Percentiles rank a stretch among this genome's conserved stretches.
These are phyloP conservation scores for Penicillium riverlandense DNA, from an alignment of 495 filamentous ascomycete species.

Conservation along the genomic window DNA sequence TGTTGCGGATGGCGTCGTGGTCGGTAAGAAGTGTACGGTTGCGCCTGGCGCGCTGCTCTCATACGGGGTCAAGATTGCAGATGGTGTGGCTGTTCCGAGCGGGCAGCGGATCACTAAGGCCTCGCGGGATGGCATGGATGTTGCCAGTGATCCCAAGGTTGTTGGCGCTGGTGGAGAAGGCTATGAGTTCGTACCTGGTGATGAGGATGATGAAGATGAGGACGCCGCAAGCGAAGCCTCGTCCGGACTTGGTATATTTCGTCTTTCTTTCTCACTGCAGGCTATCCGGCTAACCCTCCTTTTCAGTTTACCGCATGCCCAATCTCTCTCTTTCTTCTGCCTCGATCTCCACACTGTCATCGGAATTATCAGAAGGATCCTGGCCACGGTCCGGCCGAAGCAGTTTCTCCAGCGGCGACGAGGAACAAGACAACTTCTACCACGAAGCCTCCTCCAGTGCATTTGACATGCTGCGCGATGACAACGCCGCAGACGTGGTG, in stretches of 20 bases:
- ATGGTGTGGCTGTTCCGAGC: constrained; percentile 45
- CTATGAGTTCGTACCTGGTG: constrained; percentile 41
- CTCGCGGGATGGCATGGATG: constrained; percentile 38
- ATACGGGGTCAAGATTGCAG: constrained; percentile 63
- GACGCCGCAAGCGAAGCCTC: constrained; percentile 36
- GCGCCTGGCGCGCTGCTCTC: constrained; percentile 72
- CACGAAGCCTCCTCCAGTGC: constrained; percentile 79
- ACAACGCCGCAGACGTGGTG: constrained; percentile 73
- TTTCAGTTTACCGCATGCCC: constrained; percentile 61
- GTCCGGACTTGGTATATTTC: constrained; percentile 42
- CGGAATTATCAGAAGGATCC: constrained; percentile 36
- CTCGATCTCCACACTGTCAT: constrained; percentile 71
- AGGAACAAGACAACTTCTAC: constrained; percentile 67
- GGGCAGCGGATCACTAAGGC: constrained; percentile 49
- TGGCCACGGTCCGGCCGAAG: constrained; percentile 47
- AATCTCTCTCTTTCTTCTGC: constrained; percentile 63
- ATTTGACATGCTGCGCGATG: constrained; percentile 68
- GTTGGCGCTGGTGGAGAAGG: constrained; percentile 41
- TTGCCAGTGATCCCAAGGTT: constrained; percentile 41
- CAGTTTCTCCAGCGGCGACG: constrained; percentile 47
- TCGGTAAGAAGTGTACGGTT: constrained; percentile 65
- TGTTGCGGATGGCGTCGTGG: constrained; percentile 58
- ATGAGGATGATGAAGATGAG: constrained; percentile 46
- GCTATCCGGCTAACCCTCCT: background rate
- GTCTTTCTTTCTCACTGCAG: constrained; percentile 18